phyloP scores from a whole-genome alignment of 345 rosid species.

The Salix dunnii region DNA sequence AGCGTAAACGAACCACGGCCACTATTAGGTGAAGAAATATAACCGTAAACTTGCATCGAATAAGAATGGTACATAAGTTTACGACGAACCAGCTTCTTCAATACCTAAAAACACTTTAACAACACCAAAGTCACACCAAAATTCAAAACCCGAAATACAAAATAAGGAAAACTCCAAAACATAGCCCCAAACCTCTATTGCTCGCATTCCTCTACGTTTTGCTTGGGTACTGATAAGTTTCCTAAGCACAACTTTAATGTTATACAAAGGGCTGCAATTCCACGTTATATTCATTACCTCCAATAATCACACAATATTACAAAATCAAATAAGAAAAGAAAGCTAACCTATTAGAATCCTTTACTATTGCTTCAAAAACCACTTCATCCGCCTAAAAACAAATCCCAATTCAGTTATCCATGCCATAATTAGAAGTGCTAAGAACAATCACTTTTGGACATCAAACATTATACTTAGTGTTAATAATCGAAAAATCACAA shows the following conservation, averaged over 20 bases:
- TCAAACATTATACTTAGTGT: neutral
- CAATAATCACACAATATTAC: neutral
- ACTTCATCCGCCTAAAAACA: slow-evolving; percentile 71
- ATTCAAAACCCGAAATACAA: neutral
- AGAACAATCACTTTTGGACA: neutral
- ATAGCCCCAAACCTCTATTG: slow-evolving; percentile 61
- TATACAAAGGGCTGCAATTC: slow-evolving; percentile 70
- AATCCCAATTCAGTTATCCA: slow-evolving; percentile 5
- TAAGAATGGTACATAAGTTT: slow-evolving; percentile 84
- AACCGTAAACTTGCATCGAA: slow-evolving; percentile 66
- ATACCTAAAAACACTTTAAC: slow-evolving; percentile 46
- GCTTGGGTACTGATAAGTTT: slow-evolving; percentile 64
- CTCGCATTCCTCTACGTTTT: slow-evolving; percentile 82
- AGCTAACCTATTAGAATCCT: slow-evolving; percentile 59
- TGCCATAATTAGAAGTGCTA: neutral
- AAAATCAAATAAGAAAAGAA: slow-evolving; percentile 11
- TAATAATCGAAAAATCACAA: neutral
- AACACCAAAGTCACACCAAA: neutral
- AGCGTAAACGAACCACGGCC: neutral
- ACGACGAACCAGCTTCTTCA: slow-evolving; percentile 74
- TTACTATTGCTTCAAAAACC: slow-evolving; percentile 77
- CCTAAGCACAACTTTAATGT: slow-evolving; percentile 79
- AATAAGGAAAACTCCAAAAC: neutral
- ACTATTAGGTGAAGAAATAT: neutral
- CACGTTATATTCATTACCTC: slow-evolving; percentile 27